Evolutionary conservation across 768 basidiomycete genomes (phyloP).

Genomic region (Tylopilus intermedius): DNA sequence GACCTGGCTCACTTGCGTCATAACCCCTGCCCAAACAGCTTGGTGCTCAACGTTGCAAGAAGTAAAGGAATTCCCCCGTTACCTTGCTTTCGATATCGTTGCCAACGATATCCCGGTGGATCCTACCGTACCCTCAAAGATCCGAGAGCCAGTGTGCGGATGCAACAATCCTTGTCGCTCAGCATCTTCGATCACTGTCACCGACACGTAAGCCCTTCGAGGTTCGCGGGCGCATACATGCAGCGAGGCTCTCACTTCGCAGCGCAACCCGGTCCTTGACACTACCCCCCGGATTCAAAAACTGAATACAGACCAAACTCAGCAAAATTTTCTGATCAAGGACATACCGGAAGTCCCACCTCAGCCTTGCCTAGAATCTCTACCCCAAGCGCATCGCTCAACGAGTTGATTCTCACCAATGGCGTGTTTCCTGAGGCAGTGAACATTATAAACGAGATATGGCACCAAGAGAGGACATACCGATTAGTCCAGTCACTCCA

Average conservation of each 20-base stretch:
- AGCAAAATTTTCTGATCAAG: not conserved
- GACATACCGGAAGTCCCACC: slow-evolving; percentile 38
- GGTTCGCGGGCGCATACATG: not conserved
- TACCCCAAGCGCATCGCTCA: slow-evolving; percentile 87
- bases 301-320: slow-evolving; percentile 61
- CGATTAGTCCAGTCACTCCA: slow-evolving; percentile 83
- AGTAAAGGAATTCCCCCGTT: slow-evolving; percentile 10
- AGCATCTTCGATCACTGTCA: slow-evolving; percentile 88
- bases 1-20: slow-evolving; percentile 57
- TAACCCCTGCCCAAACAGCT: slow-evolving; percentile 59
- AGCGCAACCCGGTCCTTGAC: slow-evolving; percentile 98
- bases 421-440: slow-evolving; percentile 80
- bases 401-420: slow-evolving; percentile 81
- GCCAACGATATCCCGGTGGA: slow-evolving; percentile 96
- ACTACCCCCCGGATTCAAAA: slow-evolving; percentile 94
- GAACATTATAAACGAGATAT: not conserved
- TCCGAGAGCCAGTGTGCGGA: slow-evolving; percentile 83
- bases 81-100: slow-evolving; percentile 86
- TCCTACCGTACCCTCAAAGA: slow-evolving; percentile 97
- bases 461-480: slow-evolving; percentile 35
- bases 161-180: slow-evolving; percentile 76
- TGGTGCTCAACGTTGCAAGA: not conserved
- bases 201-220: not conserved
- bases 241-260: slow-evolving; percentile 52
- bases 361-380: slow-evolving; percentile 96